Conservation (phyloP, 2,329 filamentous ascomycete species). For the Fusarium lateritium region DNA sequence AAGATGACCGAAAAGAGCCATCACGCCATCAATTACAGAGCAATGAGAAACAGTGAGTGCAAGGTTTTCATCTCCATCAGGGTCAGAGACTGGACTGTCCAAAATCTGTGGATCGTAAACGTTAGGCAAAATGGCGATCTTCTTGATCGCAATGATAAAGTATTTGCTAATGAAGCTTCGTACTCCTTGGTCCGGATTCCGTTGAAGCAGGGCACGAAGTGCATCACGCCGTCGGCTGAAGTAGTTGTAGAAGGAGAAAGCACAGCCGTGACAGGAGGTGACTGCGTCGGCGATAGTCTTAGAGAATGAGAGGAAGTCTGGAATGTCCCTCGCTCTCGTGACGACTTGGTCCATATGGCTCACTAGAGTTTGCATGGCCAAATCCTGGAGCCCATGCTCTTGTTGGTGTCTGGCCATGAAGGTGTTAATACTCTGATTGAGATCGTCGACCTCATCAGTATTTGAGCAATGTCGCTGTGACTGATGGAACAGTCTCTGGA, state of each 20-base stretch:
- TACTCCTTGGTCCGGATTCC: constrained; percentile 69
- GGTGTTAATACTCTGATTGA: constrained; percentile 15
- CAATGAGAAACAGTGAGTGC: constrained; percentile 10
- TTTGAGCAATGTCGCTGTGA: constrained; percentile 63
- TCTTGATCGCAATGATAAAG: constrained; percentile 67
- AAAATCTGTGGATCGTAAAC: constrained; percentile 58
- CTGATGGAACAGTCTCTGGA: constrained; percentile 72
- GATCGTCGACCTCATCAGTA: background rate
- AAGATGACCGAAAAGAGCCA: constrained; percentile 67
- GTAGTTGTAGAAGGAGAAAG: constrained; percentile 73
- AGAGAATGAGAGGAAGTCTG: constrained; percentile 72
- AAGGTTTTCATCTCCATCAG: constrained; percentile 50
- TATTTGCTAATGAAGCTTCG: constrained; percentile 66
- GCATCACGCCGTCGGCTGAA: constrained; percentile 68
- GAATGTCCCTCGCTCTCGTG: constrained; percentile 77
- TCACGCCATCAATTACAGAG: constrained; percentile 55
- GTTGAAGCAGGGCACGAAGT: constrained; percentile 76
- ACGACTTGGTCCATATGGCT: constrained; percentile 83
- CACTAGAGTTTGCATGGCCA: constrained; percentile 69
- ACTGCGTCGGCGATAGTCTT: constrained; percentile 64
- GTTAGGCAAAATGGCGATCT: constrained; percentile 65
- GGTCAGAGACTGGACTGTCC: constrained; percentile 41
- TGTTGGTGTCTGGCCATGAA: constrained; percentile 17
- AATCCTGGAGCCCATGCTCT: constrained; percentile 57
- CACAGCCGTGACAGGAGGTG: constrained; percentile 65